Evolutionary conservation across 345 rosid species (phyloP).

Genomic region (Eucalyptus grandis): DNA sequence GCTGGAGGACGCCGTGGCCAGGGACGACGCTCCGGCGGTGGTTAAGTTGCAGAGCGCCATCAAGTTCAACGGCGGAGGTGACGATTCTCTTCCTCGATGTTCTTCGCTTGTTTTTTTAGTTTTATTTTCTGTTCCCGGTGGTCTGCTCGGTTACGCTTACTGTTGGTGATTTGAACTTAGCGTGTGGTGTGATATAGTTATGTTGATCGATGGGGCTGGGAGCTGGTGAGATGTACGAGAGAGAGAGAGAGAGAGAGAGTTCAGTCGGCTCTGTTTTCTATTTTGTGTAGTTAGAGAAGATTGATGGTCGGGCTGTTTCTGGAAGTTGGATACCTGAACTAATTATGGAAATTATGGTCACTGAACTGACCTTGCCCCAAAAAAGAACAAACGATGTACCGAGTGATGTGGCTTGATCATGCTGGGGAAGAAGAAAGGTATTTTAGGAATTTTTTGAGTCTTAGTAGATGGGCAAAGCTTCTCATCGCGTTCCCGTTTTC

Average conservation of each 20-base stretch:
- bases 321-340: background rate
- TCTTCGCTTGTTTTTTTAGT: background rate
- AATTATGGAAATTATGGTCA: background rate
- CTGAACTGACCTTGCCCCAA: background rate
- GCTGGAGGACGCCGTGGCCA: slow-evolving; percentile 52
- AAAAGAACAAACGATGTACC: background rate
- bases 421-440: background rate
- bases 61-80: slow-evolving; percentile 98
- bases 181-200: background rate
- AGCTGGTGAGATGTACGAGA: background rate
- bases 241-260: background rate
- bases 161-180: background rate
- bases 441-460: background rate
- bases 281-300: background rate
- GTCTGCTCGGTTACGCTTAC: background rate
- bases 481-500: background rate
- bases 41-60: slow-evolving; percentile 78
- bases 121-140: background rate
- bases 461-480: background rate
- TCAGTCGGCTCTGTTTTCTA: background rate
- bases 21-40: slow-evolving; percentile 55
- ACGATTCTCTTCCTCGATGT: background rate
- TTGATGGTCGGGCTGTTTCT: background rate
- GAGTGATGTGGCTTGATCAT: background rate
- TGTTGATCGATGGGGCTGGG: background rate